A percentile compares a stretch with the other conserved stretches of the same genome.
phyloP scores from a whole-genome alignment of 371 early-diverging fungal genomes.

The Encephalitozoon cuniculi region DNA sequence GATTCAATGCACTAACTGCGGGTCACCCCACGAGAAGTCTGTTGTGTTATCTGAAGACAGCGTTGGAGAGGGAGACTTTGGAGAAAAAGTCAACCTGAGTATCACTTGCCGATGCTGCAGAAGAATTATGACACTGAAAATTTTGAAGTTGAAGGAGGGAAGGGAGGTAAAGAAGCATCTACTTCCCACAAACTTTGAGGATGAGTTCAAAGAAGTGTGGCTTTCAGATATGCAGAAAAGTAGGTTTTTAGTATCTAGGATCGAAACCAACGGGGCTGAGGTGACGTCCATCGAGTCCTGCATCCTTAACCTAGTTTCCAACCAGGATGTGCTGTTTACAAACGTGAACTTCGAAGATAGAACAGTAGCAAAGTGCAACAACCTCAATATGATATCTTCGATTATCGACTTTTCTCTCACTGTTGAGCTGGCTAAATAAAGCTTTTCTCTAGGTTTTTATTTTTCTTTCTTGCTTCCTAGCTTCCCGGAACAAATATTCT shows the following conservation, averaged over 20 bases:
- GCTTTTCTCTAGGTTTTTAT: not conserved
- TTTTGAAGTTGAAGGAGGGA: not conserved
- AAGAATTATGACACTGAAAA: conserved; percentile 10
- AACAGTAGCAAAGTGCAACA: not conserved
- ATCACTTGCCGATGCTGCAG: conserved; percentile 23
- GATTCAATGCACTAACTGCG: conserved; percentile 24
- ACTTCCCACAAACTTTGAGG: not conserved
- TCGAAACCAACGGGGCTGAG: conserved; percentile 18
- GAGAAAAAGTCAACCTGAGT: conserved; percentile 22
- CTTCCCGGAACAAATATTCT: conserved; percentile 14
- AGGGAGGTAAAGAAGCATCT: not conserved
- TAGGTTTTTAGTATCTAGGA: conserved; percentile 6
- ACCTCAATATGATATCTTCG: not conserved
- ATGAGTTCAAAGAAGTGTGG: not conserved
- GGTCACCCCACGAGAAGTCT: conserved; percentile 8
- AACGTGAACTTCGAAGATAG: not conserved
- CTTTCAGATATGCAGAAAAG: not conserved
- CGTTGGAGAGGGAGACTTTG: not conserved
- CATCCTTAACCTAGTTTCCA: conserved; percentile 6
- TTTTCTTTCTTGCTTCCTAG: not conserved
- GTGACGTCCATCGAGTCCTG: not conserved
- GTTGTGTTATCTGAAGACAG: conserved; percentile 37
- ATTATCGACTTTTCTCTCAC: not conserved
- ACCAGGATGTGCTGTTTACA: not conserved
- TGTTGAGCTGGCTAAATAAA: not conserved